Conservation (phyloP, 352 stramenopile genomes). For the Phytophthora vignae region DNA sequence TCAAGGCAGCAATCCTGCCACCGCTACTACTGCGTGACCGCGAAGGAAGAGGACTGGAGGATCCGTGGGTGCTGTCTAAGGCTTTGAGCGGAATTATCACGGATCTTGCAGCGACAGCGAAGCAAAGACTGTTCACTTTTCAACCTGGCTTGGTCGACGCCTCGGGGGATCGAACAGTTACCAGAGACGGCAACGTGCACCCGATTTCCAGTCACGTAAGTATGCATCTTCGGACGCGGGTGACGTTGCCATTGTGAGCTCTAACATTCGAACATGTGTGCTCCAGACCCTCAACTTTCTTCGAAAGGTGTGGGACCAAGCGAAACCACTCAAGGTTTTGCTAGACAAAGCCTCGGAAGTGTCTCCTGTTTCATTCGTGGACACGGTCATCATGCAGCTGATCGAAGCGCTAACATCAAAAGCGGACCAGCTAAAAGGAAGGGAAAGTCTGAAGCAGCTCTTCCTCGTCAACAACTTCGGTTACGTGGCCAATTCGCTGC, state of each 20-base stretch:
- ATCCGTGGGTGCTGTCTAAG: constrained; percentile 73
- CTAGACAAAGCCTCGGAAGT: constrained; percentile 65
- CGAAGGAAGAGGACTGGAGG: constrained; percentile 65
- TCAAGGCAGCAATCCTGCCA: constrained; percentile 54
- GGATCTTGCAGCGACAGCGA: constrained; percentile 53
- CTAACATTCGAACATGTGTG: background rate
- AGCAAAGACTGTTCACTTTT: constrained; percentile 69
- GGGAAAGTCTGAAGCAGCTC: constrained; percentile 74
- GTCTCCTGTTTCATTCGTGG: constrained; percentile 59
- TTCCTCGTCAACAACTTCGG: constrained; percentile 96
- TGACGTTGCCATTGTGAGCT: background rate
- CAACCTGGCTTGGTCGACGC: constrained; percentile 67
- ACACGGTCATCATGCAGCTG: constrained; percentile 75
- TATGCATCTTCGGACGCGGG: constrained; percentile 12
- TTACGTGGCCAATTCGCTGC: constrained; percentile 89
- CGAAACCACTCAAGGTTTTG: constrained; percentile 62
- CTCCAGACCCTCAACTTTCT: constrained; percentile 78
- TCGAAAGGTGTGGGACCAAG: constrained; percentile 75
- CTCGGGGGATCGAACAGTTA: constrained; percentile 54
- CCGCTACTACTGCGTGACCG: constrained; percentile 73
- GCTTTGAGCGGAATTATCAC: constrained; percentile 47
- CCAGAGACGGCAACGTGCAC: constrained; percentile 83
- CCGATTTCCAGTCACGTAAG: constrained; percentile 78
- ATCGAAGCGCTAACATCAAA: constrained; percentile 67
- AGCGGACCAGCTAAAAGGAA: constrained; percentile 58